Percentiles rank a stretch among this genome's conserved stretches.
phyloP scores from a whole-genome alignment of 2,329 filamentous ascomycete species.

The Cladophialophora immunda region DNA sequence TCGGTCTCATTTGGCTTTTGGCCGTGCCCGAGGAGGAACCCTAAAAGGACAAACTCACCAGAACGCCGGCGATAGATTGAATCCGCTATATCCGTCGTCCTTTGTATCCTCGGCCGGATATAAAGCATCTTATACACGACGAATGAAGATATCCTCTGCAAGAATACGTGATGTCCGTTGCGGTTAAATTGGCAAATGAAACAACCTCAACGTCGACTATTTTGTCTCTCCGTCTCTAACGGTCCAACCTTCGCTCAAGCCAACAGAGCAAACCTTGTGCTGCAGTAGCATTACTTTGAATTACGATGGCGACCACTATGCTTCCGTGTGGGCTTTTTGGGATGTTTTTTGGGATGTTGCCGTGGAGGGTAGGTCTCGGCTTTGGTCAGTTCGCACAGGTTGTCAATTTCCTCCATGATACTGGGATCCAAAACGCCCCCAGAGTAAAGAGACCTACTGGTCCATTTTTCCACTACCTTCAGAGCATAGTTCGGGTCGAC shows the following conservation, averaged over 20 bases:
- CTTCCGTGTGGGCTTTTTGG: not conserved
- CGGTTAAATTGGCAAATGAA: too few relatives aligned
- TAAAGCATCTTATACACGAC: not conserved
- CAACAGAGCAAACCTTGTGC: too few relatives aligned
- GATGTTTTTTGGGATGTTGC: not conserved
- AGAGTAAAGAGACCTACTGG: not conserved
- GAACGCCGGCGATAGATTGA: too few relatives aligned
- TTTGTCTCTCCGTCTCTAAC: too few relatives aligned
- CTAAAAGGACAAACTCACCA: too few relatives aligned
- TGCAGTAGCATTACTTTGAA: not conserved
- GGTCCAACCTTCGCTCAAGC: too few relatives aligned
- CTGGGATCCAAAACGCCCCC: not conserved
- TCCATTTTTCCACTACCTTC: conserved; percentile 30
- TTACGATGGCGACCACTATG: not conserved
- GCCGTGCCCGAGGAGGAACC: too few relatives aligned
- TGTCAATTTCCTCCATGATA: conserved; percentile 4
- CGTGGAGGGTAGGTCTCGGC: not conserved
- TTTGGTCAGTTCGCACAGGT: not conserved
- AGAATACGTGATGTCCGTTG: not conserved
- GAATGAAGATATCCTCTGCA: not conserved
- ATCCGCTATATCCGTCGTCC: too few relatives aligned
- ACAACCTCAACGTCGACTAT: not conserved
- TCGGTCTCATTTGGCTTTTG: too few relatives aligned
- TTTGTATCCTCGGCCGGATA: too few relatives aligned
- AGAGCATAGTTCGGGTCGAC: conserved; percentile 12